phyloP scores from a whole-genome alignment of 1,284 basidiomycete species.

The Naganishia albida region DNA sequence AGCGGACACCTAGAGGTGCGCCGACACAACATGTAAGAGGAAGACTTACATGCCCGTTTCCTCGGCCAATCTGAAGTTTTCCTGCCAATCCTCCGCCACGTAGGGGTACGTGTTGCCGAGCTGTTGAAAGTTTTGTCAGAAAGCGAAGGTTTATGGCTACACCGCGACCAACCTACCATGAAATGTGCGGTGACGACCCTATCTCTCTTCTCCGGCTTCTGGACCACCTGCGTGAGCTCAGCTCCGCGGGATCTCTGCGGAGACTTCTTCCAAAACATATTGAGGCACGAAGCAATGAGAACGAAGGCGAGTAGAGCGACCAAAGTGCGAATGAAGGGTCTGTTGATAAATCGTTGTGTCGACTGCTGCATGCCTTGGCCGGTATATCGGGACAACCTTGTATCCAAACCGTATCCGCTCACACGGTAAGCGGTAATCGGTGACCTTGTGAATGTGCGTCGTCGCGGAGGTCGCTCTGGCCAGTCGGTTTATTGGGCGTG shows the following conservation, averaged over 20 bases:
- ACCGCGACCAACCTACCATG: constrained; percentile 42
- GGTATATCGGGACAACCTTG: neutral
- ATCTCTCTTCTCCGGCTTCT: neutral
- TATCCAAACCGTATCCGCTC: no score
- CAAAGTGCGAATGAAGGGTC: neutral
- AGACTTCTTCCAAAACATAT: constrained; percentile 23
- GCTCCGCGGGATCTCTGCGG: neutral
- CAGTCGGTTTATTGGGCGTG: no score
- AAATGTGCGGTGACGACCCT: constrained; percentile 53
- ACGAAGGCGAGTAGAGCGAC: constrained; percentile 4
- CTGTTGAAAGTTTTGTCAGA: constrained; percentile 34
- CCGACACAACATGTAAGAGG: no score
- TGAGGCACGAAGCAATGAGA: neutral
- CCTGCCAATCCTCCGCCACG: constrained; percentile 45
- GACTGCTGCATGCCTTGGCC: neutral
- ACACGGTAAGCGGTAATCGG: no score
- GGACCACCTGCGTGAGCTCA: neutral
- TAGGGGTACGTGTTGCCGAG: constrained; percentile 54
- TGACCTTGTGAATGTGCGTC: no score
- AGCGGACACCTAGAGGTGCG: no score
- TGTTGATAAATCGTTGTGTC: neutral
- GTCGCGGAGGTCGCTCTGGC: no score
- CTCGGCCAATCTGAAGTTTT: constrained; percentile 46
- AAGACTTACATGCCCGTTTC: constrained; percentile 45
- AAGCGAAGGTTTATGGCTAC: neutral